Evolutionary conservation across 805 yeast species (phyloP), one percentile per base, ranked within the genome.

Genomic region (Zygoascus flipseniorum): DNA sequence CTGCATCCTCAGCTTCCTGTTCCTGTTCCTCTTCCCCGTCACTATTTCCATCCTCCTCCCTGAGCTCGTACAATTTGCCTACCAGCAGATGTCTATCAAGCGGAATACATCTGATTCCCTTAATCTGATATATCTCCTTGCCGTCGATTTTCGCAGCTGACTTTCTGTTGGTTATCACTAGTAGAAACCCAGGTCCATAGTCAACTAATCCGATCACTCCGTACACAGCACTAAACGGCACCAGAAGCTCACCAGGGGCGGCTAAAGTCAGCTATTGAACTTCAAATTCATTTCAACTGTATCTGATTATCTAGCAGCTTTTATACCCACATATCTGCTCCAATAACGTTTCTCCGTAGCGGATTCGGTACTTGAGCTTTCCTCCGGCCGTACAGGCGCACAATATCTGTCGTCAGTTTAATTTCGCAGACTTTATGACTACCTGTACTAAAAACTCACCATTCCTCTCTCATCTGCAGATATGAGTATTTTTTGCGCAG

Each of bases 131-230:
- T n/a, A 62, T 52, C 8, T 43, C n/a, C 28, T 50, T 50, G 20
- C 43, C 52, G 28, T 43, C 31, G 5, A 62, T 44, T 11, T 41
- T 20, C 13, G 58, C 54, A 13, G 49, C 63, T 20, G 14, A 31
- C 39, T 55, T 52, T 13, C 56, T 31, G 3, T 52, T 51, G 9
- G 61, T 58, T 11, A 62, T 54, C 13, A 53, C 55, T 2, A 62
- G 13, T 20, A 61, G 31, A 43, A 48, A 61, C 16, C 62, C 61
- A 6, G 51, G 49, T 8, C 60, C 59, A 43, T 48, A 44, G 49
- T 55, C 52, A 6, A 60, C 41, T 43, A 51, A 45, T 1, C 62
- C 62, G 10, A 60, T 31, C 9, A 60, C 31, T 14, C 62, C 62
- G 43, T 49, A 48, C 8, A 49, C 48, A 16, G 47, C 2, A 9